Conservation (phyloP, 345 rosid genomes). For the Dimocarpus longan region DNA sequence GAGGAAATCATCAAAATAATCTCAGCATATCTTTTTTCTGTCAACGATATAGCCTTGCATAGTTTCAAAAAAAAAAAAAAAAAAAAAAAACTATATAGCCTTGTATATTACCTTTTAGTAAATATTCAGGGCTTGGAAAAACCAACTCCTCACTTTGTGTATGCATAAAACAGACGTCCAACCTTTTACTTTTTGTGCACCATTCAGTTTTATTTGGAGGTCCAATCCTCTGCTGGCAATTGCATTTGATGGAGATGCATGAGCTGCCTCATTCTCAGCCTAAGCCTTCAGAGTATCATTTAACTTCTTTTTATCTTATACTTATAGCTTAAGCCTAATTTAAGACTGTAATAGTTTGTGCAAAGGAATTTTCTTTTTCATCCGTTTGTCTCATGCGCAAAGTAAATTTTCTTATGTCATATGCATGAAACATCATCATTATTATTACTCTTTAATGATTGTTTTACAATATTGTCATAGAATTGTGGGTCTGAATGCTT, state of each 20-base stretch:
- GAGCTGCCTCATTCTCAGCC: constrained; percentile 57
- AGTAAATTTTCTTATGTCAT: not conserved
- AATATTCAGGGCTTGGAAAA: constrained; percentile 1
- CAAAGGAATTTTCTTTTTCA: not conserved
- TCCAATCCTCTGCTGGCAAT: constrained; percentile 56
- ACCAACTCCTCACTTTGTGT: not conserved
- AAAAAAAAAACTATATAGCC: too few species aligned
- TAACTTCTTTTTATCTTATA: constrained; percentile 38
- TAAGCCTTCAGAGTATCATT: constrained; percentile 59
- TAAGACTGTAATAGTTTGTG: not conserved
- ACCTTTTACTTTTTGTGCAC: not conserved
- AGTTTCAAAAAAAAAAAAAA: too few species aligned
- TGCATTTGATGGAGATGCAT: constrained; percentile 69
- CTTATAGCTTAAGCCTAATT: not conserved
- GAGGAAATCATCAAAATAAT: not conserved
- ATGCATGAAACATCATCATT: not conserved
- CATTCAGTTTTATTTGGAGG: not conserved
- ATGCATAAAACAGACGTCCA: not conserved
- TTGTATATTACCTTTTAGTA: not conserved
- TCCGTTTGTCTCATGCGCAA: not conserved
- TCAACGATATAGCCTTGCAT: not conserved
- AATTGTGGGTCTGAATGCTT: not conserved
- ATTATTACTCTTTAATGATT: not conserved
- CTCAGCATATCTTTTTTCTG: not conserved
- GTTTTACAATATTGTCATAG: not conserved